phyloP scores from a whole-genome alignment of 164 flowering plant species.

The Tinospora cordifolia region DNA sequence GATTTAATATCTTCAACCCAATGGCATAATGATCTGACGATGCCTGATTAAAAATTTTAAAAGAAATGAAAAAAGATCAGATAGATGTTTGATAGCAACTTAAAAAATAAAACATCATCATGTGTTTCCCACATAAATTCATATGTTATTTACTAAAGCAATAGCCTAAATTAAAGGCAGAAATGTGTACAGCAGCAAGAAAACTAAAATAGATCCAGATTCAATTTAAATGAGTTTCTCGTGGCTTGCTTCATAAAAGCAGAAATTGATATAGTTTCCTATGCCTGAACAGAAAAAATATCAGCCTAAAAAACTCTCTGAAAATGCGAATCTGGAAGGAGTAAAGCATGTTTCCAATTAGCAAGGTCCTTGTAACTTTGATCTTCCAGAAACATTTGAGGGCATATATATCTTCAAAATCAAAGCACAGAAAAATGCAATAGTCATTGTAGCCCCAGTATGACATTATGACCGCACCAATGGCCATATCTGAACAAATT shows the following conservation, averaged over 20 bases:
- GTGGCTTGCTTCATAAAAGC: neutral
- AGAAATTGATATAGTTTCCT: no score
- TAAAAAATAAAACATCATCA: neutral
- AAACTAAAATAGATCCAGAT: neutral
- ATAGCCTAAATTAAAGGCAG: neutral
- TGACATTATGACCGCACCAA: no score
- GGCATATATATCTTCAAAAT: no score
- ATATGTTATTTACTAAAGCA: neutral
- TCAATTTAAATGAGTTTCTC: neutral
- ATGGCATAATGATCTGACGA: constrained; percentile 76
- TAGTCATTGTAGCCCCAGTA: no score
- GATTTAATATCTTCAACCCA: constrained; percentile 88
- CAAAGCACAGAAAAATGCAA: no score
- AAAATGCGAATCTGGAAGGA: neutral
- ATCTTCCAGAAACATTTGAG: no score
- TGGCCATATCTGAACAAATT: no score
- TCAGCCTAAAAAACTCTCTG: neutral
- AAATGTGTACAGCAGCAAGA: neutral
- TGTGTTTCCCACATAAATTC: neutral
- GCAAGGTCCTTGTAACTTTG: no score
- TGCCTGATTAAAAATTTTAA: constrained; percentile 41
- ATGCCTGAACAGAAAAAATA: no score
- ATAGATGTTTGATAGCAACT: neutral
- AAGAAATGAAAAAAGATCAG: neutral
- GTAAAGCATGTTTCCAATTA: no score